phyloP scores from a whole-genome alignment of 192 early-diverging fungal species.

The Backusella liffmaniae region DNA sequence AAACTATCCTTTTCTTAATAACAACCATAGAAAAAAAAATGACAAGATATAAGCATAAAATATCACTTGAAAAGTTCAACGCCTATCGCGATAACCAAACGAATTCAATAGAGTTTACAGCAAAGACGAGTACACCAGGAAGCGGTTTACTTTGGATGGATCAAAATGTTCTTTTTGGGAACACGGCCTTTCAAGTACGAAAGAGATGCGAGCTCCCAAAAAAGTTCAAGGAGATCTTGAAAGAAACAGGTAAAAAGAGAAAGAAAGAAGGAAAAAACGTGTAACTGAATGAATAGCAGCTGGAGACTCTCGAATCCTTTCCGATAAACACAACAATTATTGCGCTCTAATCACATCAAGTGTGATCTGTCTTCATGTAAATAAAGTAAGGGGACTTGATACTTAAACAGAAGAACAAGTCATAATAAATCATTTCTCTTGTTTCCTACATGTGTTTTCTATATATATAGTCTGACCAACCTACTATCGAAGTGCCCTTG shows the following conservation, averaged over 20 bases:
- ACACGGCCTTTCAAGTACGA: background rate
- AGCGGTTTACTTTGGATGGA: background rate
- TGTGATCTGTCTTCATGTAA: background rate
- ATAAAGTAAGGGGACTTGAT: background rate
- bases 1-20: background rate
- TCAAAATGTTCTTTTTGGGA: background rate
- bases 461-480: background rate
- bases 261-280: background rate
- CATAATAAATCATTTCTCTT: background rate
- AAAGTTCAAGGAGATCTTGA: background rate
- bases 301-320: background rate
- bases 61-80: background rate
- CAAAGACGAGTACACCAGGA: background rate
- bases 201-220: background rate
- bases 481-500: background rate
- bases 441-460: too few species aligned
- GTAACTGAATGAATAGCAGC: background rate
- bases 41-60: background rate
- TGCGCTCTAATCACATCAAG: background rate
- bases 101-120: background rate
- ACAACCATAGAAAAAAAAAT: background rate
- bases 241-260: background rate
- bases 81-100: background rate
- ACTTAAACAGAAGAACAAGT: background rate
- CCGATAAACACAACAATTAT: background rate